Percentiles rank a stretch among this genome's conserved stretches.
phyloP scores from a whole-genome alignment of 1,139 yeast species.

The Candida sojae region DNA sequence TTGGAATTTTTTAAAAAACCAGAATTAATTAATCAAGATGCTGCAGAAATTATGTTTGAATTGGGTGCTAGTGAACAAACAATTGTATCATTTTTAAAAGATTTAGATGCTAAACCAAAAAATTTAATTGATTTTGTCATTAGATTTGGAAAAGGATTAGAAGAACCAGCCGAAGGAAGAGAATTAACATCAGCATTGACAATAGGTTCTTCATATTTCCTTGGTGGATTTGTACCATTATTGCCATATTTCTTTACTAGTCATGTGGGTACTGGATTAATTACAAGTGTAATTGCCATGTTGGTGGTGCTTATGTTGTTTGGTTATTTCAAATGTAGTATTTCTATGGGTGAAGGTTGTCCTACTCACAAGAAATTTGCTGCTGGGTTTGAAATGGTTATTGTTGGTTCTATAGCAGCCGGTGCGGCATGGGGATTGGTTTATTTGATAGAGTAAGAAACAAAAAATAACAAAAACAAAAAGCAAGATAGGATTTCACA shows the following conservation, averaged over 20 bases:
- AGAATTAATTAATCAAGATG: slow-evolving; percentile 61
- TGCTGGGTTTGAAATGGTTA: slow-evolving; percentile 89
- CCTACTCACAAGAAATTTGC: slow-evolving; percentile 58
- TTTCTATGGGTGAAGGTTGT: slow-evolving; percentile 81
- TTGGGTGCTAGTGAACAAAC: slow-evolving; percentile 72
- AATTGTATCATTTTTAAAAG: slow-evolving; percentile 63
- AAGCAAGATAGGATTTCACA: not conserved
- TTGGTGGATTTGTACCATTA: slow-evolving; percentile 82
- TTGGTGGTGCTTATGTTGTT: slow-evolving; percentile 80
- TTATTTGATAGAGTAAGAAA: slow-evolving; percentile 57
- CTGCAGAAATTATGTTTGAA: slow-evolving; percentile 70
- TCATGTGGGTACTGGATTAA: slow-evolving; percentile 74
- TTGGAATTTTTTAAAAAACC: slow-evolving; percentile 66
- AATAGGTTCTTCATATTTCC: slow-evolving; percentile 71
- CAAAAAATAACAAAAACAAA: not conserved
- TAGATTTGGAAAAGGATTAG: slow-evolving; percentile 72
- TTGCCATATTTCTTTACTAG: slow-evolving; percentile 76
- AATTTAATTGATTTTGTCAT: slow-evolving; percentile 71
- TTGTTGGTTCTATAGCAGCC: slow-evolving; percentile 94
- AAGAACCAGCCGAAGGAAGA: slow-evolving; percentile 80
- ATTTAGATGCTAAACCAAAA: slow-evolving; percentile 69
- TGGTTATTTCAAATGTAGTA: slow-evolving; percentile 81
- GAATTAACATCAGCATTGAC: slow-evolving; percentile 76
- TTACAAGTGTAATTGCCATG: slow-evolving; percentile 80
- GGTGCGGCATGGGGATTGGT: slow-evolving; percentile 96